These are phyloP conservation scores for Pleurotus cornucopiae DNA, from an alignment of 768 basidiomycete genomes.

Conservation along the genomic window DNA sequence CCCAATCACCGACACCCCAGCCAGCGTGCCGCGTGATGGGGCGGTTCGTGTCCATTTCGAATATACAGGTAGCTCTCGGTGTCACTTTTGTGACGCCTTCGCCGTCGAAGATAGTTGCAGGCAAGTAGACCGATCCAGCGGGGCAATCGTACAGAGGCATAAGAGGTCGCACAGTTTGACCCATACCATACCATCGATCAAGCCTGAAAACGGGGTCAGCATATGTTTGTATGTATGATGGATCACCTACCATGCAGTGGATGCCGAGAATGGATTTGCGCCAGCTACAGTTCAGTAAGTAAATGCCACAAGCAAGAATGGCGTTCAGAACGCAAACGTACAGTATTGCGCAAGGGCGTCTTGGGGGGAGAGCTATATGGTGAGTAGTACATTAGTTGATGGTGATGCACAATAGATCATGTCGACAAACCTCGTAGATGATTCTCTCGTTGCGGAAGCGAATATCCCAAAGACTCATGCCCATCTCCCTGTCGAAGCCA, in stretches of 20 bases:
- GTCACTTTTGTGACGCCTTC: slow-evolving; percentile 24
- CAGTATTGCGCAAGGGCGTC: slow-evolving; percentile 61
- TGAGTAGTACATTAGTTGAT: background rate
- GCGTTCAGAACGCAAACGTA: slow-evolving; percentile 15
- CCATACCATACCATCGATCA: slow-evolving; percentile 65
- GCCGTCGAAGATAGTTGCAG: slow-evolving; percentile 40
- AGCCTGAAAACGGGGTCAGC: slow-evolving; percentile 21
- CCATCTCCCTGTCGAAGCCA: slow-evolving; percentile 66
- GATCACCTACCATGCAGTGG: slow-evolving; percentile 40
- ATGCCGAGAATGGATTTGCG: slow-evolving; percentile 56
- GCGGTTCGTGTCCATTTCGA: slow-evolving; percentile 55
- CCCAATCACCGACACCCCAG: slow-evolving; percentile 49
- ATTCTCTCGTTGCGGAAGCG: slow-evolving; percentile 54
- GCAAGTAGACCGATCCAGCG: slow-evolving; percentile 14
- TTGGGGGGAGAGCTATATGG: slow-evolving; percentile 48
- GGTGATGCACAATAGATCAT: background rate
- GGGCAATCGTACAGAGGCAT: slow-evolving; percentile 69
- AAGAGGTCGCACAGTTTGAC: slow-evolving; percentile 47
- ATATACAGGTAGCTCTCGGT: slow-evolving; percentile 58
- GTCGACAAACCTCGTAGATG: slow-evolving; percentile 47
- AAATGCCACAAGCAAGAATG: background rate
- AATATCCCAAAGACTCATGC: slow-evolving; percentile 56
- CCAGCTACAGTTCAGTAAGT: slow-evolving; percentile 33
- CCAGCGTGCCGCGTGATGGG: slow-evolving; percentile 59
- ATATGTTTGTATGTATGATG: background rate